Conservation (phyloP, 1,284 basidiomycete species). For the Ceratobasidium sp. region DNA sequence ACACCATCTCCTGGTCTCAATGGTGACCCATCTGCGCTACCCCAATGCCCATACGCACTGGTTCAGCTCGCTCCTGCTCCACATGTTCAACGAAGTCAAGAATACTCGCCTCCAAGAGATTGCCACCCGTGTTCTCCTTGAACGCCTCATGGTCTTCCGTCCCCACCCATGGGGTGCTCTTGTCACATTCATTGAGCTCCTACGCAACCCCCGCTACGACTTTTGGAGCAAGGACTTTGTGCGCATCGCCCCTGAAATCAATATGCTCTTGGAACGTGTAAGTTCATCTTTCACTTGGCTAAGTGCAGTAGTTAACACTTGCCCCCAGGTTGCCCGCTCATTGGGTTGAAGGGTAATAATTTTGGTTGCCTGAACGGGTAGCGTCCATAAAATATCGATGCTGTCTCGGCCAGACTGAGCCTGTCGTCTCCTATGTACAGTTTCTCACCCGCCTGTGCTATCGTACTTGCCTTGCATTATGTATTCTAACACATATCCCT, state of each 20-base stretch:
- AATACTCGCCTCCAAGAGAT: constrained; percentile 86
- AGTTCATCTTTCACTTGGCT: constrained; percentile 50
- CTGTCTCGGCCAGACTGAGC: constrained; percentile 38
- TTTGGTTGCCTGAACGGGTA: constrained; percentile 26
- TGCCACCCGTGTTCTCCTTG: constrained; percentile 88
- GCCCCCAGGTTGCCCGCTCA: constrained; percentile 31
- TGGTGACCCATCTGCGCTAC: constrained; percentile 93
- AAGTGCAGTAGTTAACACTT: background rate
- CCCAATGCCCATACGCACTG: constrained; percentile 97
- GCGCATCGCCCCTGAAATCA: constrained; percentile 79
- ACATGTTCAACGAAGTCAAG: constrained; percentile 80
- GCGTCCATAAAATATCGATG: constrained; percentile 34
- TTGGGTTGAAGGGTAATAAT: constrained; percentile 29
- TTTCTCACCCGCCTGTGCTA: constrained; percentile 41
- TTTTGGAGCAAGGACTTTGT: constrained; percentile 87
- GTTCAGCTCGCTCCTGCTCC: constrained; percentile 88
- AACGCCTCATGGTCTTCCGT: constrained; percentile 90
- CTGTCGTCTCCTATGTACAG: constrained; percentile 38
- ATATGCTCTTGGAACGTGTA: constrained; percentile 79
- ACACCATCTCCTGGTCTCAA: constrained; percentile 89
- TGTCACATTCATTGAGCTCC: constrained; percentile 90
- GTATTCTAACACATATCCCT: constrained; percentile 43
- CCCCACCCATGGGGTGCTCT: constrained; percentile 98
- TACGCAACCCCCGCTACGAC: constrained; percentile 82
- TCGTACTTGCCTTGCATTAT: constrained; percentile 40